phyloP scores from a whole-genome alignment of 305 asterid genomes.

The Fraxinus velutina region DNA sequence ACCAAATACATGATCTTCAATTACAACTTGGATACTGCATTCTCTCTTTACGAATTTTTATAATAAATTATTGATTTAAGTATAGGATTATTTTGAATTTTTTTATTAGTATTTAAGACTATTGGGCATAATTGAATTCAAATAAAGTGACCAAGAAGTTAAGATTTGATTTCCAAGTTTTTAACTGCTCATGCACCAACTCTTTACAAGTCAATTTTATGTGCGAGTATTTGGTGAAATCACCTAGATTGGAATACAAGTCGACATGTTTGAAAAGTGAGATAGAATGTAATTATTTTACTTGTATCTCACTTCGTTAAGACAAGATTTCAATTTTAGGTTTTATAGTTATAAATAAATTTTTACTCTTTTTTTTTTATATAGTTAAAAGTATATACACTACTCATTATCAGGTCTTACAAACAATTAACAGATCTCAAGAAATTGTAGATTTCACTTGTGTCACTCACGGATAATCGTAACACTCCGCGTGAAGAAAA shows the following conservation, averaged over 20 bases:
- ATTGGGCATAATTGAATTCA: background rate
- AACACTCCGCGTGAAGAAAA: background rate
- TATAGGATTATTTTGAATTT: background rate
- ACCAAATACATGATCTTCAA: too few species aligned
- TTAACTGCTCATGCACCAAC: background rate
- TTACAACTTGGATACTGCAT: background rate
- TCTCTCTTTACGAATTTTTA: background rate
- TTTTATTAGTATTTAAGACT: background rate
- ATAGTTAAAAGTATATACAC: background rate
- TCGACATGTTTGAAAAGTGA: background rate
- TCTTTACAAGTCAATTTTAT: background rate
- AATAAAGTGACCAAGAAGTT: background rate
- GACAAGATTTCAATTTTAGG: background rate
- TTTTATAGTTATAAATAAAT: background rate
- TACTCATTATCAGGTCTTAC: background rate
- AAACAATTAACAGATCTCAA: background rate
- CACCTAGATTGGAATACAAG: background rate
- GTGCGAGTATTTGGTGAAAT: background rate
- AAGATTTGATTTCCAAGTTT: background rate
- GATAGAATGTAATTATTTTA: background rate
- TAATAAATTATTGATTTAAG: background rate
- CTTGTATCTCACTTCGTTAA: background rate
- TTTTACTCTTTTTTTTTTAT: background rate
- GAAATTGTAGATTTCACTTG: background rate
- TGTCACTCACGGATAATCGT: background rate